A percentile compares a stretch with the other conserved stretches of the same genome.
phyloP scores from a whole-genome alignment of 1,139 yeast species.

The Yamadazyma atlantica region DNA sequence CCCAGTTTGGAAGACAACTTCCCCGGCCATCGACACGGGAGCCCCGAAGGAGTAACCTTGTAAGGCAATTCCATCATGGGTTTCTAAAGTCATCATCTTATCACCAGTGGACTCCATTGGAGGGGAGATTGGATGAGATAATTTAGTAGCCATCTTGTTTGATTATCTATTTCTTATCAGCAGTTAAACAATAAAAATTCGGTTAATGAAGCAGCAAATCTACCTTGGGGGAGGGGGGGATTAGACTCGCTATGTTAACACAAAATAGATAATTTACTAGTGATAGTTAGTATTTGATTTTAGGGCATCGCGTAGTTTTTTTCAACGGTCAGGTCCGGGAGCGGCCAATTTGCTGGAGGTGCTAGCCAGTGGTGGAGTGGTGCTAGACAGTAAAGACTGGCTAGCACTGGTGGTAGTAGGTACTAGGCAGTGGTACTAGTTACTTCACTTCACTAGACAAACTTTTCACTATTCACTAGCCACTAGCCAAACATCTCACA shows the following conservation, averaged over 20 bases:
- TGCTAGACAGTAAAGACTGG: too few relatives aligned
- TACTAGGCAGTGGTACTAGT: too few relatives aligned
- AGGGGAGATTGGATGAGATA: constrained; percentile 78
- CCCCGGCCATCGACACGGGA: constrained; percentile 86
- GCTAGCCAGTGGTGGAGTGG: too few relatives aligned
- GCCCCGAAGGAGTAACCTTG: constrained; percentile 99
- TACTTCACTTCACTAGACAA: too few relatives aligned
- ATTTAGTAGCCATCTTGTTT: constrained; percentile 13
- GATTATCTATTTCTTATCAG: constrained; percentile 3
- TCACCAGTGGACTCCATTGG: constrained; percentile 82
- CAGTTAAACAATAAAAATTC: neutral
- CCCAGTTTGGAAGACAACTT: constrained; percentile 98
- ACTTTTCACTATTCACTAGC: too few relatives aligned
- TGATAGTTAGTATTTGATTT: constrained; percentile 6
- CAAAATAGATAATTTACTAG: constrained; percentile 10
- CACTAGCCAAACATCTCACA: too few relatives aligned
- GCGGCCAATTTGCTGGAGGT: too few relatives aligned
- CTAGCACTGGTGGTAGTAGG: too few relatives aligned
- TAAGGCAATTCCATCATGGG: constrained; percentile 83
- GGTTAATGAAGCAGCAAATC: constrained; percentile 2
- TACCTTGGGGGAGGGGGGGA: constrained; percentile 6
- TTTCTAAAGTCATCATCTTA: constrained; percentile 84
- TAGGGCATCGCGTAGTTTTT: constrained; percentile 6
- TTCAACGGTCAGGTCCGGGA: too few relatives aligned
- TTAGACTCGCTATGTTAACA: constrained; percentile 1